These are phyloP conservation scores for Pyrenophora tritici-repentis DNA, from an alignment of 2,329 filamentous ascomycete genomes.

Conservation along the genomic window DNA sequence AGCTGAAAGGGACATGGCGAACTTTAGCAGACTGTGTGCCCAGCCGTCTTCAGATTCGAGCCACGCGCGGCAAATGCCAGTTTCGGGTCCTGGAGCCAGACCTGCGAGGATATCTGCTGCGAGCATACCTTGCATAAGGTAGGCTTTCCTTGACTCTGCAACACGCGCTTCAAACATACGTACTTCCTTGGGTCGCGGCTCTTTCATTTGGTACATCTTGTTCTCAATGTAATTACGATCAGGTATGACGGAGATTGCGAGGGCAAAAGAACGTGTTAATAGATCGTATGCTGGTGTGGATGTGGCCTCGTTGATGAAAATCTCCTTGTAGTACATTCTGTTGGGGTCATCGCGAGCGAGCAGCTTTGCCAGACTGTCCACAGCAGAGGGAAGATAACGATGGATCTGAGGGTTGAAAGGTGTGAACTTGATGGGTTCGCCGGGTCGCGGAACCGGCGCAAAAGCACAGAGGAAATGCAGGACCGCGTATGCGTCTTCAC, in stretches of 20 bases:
- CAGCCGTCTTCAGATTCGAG: slow-evolving; percentile 83
- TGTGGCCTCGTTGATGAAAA: slow-evolving; percentile 75
- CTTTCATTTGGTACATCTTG: slow-evolving; percentile 37
- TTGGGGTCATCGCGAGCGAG: slow-evolving; percentile 94
- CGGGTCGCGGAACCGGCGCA: slow-evolving; percentile 76
- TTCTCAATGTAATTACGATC: slow-evolving; percentile 64
- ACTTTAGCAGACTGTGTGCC: slow-evolving; percentile 74
- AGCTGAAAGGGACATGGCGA: slow-evolving; percentile 68
- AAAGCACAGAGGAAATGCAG: slow-evolving; percentile 91
- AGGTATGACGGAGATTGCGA: slow-evolving; percentile 84
- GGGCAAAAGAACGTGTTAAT: slow-evolving; percentile 81
- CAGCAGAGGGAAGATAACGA: slow-evolving; percentile 84
- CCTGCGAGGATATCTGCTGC: slow-evolving; percentile 86
- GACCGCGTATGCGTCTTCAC: slow-evolving; percentile 84
- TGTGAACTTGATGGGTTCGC: slow-evolving; percentile 69
- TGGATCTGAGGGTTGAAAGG: slow-evolving; percentile 81
- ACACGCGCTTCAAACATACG: slow-evolving; percentile 60
- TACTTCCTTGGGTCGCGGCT: slow-evolving; percentile 53
- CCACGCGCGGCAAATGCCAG: slow-evolving; percentile 76
- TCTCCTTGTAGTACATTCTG: slow-evolving; percentile 77
- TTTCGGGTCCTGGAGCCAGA: slow-evolving; percentile 72
- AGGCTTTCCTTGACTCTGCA: slow-evolving; percentile 82
- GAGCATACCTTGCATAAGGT: slow-evolving; percentile 88
- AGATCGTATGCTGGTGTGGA: slow-evolving; percentile 73
- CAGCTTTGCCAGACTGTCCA: slow-evolving; percentile 89